These are phyloP conservation scores for Aspergillus egyptiacus DNA, from an alignment of 495 filamentous ascomycete species.

Conservation along the genomic window DNA sequence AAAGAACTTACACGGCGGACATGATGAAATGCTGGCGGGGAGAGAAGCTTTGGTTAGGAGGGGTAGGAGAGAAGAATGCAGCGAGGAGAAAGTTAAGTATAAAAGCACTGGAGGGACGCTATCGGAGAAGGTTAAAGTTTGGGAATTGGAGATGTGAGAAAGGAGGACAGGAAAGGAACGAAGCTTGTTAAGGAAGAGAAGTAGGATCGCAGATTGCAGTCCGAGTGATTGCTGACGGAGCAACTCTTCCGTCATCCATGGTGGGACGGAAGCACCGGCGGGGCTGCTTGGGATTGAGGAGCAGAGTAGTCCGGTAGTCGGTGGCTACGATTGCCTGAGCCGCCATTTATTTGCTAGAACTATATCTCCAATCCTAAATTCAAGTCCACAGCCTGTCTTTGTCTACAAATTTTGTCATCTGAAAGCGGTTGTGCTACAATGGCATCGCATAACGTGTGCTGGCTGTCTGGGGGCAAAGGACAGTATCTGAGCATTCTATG, in stretches of 20 bases:
- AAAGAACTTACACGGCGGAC: constrained; percentile 54
- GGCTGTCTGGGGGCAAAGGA: too few relatives aligned
- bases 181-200: constrained; percentile 21
- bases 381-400: neutral
- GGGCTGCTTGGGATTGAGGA: constrained; percentile 36
- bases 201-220: constrained; percentile 8
- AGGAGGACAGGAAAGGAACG: too few relatives aligned
- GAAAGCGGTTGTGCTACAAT: neutral
- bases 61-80: constrained; percentile 5
- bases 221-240: constrained; percentile 30
- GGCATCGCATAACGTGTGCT: too few relatives aligned
- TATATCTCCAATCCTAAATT: too few relatives aligned
- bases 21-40: constrained; percentile 32
- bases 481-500: too few relatives aligned
- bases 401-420: neutral
- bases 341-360: too few relatives aligned
- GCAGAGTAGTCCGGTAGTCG: constrained; percentile 38
- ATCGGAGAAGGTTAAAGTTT: constrained; percentile 4
- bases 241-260: constrained; percentile 44
- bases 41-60: constrained; percentile 6
- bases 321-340: neutral
- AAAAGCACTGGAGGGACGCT: constrained; percentile 13
- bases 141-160: constrained; percentile 3
- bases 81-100: constrained; percentile 5
- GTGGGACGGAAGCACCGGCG: constrained; percentile 31